A percentile compares a stretch with the other conserved stretches of the same genome.
Evolutionary conservation across 208 protist species (phyloP).

Genomic region (Trypanosoma brucei): DNA sequence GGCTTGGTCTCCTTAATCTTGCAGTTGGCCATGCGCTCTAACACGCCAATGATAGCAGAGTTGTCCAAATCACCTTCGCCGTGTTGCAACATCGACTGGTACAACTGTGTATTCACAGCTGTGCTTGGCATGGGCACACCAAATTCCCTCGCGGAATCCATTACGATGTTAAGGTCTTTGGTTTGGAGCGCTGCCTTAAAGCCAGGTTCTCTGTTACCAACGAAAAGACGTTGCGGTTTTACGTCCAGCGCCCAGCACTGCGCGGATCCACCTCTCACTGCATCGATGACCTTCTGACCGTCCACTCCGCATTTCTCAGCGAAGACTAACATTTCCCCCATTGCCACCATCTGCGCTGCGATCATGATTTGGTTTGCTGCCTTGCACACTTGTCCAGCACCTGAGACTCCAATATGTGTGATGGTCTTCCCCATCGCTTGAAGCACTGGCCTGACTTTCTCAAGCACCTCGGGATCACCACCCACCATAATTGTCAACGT

Average conservation of each 20-base stretch:
- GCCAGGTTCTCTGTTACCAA: constrained; percentile 91
- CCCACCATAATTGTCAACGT: constrained; percentile 95
- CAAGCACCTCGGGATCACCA: constrained; percentile 77
- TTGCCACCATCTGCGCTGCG: constrained; percentile 91
- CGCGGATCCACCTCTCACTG: constrained; percentile 88
- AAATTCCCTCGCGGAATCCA: constrained; percentile 87
- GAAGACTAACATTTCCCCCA: constrained; percentile 93
- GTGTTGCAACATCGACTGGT: constrained; percentile 84
- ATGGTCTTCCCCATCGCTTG: constrained; percentile 78
- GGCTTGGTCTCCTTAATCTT: constrained; percentile 74
- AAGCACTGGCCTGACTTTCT: constrained; percentile 69
- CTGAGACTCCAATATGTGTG: constrained; percentile 82
- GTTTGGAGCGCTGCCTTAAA: constrained; percentile 94
- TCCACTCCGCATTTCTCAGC: constrained; percentile 88
- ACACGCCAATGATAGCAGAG: constrained; percentile 88
- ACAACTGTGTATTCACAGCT: constrained; percentile 89
- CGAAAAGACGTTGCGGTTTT: constrained; percentile 89
- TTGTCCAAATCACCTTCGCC: constrained; percentile 91
- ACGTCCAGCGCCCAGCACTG: constrained; percentile 92
- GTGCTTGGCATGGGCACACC: constrained; percentile 86
- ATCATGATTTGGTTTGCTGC: constrained; percentile 96
- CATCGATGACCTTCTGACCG: constrained; percentile 75
- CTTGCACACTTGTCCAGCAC: constrained; percentile 94
- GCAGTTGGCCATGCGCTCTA: constrained; percentile 86
- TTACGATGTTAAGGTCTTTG: constrained; percentile 93